Conservation (phyloP, 345 rosid genomes). For the Corchorus capsularis region DNA sequence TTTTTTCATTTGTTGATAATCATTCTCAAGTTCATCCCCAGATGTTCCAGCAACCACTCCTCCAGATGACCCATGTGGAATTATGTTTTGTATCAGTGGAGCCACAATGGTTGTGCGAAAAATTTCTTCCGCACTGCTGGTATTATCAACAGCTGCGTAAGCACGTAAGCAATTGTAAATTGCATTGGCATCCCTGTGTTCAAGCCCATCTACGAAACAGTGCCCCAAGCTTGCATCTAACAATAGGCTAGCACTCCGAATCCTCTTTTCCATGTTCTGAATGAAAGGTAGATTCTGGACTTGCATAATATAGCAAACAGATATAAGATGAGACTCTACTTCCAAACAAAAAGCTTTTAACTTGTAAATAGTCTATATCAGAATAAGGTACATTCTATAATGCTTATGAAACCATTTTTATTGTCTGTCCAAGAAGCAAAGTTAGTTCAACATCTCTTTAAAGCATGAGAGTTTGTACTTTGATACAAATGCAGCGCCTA, state of each 20-base stretch:
- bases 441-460: not conserved
- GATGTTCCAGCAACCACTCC: conserved; percentile 49
- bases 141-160: conserved; percentile 91
- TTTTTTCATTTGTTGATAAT: conserved; percentile 72
- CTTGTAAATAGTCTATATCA: conserved; percentile 12
- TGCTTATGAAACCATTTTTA: conserved; percentile 1
- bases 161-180: conserved; percentile 97
- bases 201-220: conserved; percentile 92
- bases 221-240: conserved; percentile 95
- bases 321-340: conserved; percentile 31
- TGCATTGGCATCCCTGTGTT: conserved; percentile 79
- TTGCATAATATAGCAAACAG: conserved; percentile 64
- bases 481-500: conserved; percentile 4
- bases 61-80: conserved; percentile 52
- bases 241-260: conserved; percentile 77
- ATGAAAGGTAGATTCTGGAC: conserved; percentile 99
- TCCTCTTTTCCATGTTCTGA: conserved; percentile 96
- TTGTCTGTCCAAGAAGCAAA: not conserved
- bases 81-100: conserved; percentile 67
- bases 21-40: conserved; percentile 75
- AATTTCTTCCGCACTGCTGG: conserved; percentile 75
- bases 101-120: conserved; percentile 78
- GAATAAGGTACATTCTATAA: conserved; percentile 9
- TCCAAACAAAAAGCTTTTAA: not conserved
- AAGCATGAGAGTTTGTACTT: not conserved